Conservation (phyloP, 306 rosid genomes). For the Casuarina equisetifolia region DNA sequence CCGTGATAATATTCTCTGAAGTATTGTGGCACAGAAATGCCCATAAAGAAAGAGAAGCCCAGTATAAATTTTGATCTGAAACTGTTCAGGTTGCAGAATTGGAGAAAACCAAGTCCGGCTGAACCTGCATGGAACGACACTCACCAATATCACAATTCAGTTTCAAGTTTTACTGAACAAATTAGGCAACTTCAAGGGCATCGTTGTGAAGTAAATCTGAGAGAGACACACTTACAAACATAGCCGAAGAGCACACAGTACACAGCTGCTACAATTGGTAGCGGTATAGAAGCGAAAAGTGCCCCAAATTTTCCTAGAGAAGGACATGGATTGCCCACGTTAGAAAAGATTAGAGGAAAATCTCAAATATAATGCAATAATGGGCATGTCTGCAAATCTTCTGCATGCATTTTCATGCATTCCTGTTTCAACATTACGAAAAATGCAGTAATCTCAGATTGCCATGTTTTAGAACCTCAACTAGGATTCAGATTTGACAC, state of each 20-base stretch:
- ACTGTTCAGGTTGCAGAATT: constrained; percentile 81
- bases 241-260: constrained; percentile 74
- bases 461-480: neutral
- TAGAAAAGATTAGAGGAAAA: neutral
- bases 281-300: constrained; percentile 69
- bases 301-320: constrained; percentile 77
- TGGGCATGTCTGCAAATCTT: neutral
- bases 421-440: neutral
- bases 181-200: too few relatives aligned
- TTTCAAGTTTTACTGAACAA: neutral
- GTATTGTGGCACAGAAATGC: constrained; percentile 80
- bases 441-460: neutral
- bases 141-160: constrained; percentile 4
- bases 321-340: neutral
- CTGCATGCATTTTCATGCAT: neutral
- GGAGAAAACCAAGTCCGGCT: constrained; percentile 81
- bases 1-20: constrained; percentile 63
- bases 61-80: constrained; percentile 74
- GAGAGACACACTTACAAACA: constrained; percentile 51
- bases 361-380: neutral
- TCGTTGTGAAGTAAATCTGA: neutral
- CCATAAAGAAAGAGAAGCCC: constrained; percentile 78
- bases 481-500: neutral
- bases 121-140: constrained; percentile 53
- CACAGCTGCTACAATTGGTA: constrained; percentile 78